Conservation (phyloP, 73 alveolate species). For the Blepharisma stoltei region DNA sequence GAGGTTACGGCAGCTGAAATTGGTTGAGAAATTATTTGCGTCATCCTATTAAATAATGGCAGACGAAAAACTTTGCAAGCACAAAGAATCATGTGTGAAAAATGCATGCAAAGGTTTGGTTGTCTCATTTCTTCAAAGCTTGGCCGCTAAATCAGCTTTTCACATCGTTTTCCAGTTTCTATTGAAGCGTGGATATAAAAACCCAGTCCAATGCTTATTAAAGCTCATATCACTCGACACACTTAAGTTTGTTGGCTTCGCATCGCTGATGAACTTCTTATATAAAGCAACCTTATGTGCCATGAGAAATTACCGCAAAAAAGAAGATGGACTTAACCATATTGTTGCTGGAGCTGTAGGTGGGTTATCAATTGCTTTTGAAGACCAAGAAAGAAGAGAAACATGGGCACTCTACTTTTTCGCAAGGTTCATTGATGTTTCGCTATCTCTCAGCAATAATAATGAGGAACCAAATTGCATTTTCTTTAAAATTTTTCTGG, state of each 20-base stretch:
- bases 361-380: neutral
- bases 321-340: slow-evolving; percentile 24
- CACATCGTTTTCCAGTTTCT: neutral
- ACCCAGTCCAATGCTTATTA: neutral
- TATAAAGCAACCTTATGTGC: slow-evolving; percentile 12
- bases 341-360: neutral
- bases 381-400: slow-evolving; percentile 23
- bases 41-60: neutral
- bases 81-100: slow-evolving; percentile 6
- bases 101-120: slow-evolving; percentile 8
- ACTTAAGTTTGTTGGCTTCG: neutral
- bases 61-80: slow-evolving; percentile 14
- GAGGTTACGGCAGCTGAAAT: no score
- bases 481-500: no score
- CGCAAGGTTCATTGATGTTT: slow-evolving; percentile 4
- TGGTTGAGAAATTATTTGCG: no score
- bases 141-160: slow-evolving; percentile 11
- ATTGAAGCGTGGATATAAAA: neutral
- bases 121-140: neutral
- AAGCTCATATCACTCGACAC: neutral
- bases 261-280: slow-evolving; percentile 6
- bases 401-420: slow-evolving; percentile 21
- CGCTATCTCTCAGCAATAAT: no score
- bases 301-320: neutral
- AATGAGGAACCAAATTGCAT: no score